phyloP scores from a whole-genome alignment of 208 protist species.

The Leishmania lainsoni region DNA sequence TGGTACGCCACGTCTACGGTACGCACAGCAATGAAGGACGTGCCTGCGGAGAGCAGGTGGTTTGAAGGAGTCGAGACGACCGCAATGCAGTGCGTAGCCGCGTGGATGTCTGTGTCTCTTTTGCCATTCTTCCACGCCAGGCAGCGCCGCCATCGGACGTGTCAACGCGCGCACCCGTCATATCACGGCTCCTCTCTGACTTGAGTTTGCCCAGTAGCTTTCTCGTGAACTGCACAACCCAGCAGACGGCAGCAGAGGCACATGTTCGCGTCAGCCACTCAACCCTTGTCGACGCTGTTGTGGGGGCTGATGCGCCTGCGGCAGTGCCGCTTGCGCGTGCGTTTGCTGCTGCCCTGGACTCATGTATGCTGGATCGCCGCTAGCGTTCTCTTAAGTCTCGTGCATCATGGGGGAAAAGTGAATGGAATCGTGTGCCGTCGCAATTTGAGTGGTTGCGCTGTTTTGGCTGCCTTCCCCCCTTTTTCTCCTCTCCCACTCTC shows the following conservation, averaged over 20 bases:
- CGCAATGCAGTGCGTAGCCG: not conserved
- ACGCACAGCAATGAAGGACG: not conserved
- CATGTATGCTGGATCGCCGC: constrained; percentile 2
- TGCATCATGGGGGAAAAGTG: not conserved
- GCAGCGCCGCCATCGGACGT: not conserved
- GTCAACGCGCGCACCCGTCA: not conserved
- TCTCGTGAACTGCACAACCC: constrained; percentile 38
- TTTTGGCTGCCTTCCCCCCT: not conserved
- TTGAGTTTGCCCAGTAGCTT: constrained; percentile 27
- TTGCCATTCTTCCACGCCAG: constrained; percentile 16
- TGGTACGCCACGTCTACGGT: constrained; percentile 14
- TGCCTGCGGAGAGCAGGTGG: constrained; percentile 5
- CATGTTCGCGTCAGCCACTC: constrained; percentile 20
- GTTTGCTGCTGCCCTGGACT: constrained; percentile 6
- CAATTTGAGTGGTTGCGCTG: not conserved
- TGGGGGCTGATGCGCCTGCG: constrained; percentile 7
- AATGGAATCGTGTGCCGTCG: not conserved
- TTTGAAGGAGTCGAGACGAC: not conserved
- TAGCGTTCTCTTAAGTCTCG: not conserved
- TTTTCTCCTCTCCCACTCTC: too few species aligned
- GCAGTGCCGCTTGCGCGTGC: not conserved
- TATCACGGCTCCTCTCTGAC: constrained; percentile 23
- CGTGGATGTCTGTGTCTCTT: constrained; percentile 20
- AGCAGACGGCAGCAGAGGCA: constrained; percentile 36
- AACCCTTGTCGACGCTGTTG: constrained; percentile 19